Evolutionary conservation across 106 monocot genomes (phyloP), one percentile per base, ranked within the genome.

Genomic region (Allium fistulosum): DNA sequence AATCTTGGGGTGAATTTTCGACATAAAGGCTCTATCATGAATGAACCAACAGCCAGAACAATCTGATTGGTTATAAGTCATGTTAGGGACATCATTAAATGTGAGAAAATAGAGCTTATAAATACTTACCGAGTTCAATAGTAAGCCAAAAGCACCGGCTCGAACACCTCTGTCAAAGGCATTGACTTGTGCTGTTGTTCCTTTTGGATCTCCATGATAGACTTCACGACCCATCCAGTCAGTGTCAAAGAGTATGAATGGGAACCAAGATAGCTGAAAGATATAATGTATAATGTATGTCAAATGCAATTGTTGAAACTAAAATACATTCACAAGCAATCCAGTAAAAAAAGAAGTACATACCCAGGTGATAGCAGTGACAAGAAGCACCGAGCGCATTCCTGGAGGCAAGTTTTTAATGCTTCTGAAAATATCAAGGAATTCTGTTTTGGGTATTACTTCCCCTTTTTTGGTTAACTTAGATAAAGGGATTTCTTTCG

Each of bases 141-240:
- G 84, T 70, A 99, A 67, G 75, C 92, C 97, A 52, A 92, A 74
- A 60, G 97, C 92, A 37, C 97, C 97, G 53, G 80, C 79, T 78
- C 97, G 84, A 53, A 99, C 89, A 46, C 97, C 97, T 11, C 55
- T 14, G 11, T 99, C 71, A 65, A 82, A 99, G 11, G 82, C 84
- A 18, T 75, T 64, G 9, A 71, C 68, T 61, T 99, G 53, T 11
- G 68, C 61, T 1, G 70, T n/a, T 10, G 63, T 75, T 48, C 97
- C 97, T 46, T 74, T 85, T 26, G 97, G 89, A 68, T 87, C 50
- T 13, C 97, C 97, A 69, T 87, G 97, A 71, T 72, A 93, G 15
- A 99, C 82, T 78, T 99, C 97, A n/a, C 97, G 92, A 9, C 97
- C 97, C 97, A 99, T 99, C 97, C 97, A 99, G 64, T 99, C 97